Conservation (phyloP, 2,329 filamentous ascomycete species). For the Fusarium denticulatum region DNA sequence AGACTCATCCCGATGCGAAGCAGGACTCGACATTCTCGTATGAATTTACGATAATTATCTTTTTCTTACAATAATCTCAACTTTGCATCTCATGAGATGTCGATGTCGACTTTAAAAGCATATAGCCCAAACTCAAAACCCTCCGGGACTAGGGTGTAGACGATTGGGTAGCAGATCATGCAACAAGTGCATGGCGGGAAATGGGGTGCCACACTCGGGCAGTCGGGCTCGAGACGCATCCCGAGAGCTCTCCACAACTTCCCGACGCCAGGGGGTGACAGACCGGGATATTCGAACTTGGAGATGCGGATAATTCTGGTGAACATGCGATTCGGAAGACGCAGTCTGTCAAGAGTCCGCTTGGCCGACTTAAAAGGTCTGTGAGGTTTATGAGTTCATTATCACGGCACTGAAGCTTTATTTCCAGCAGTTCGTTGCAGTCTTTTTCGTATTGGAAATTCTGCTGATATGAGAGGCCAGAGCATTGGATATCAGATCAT, state of each 20-base stretch:
- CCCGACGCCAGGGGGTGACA: background rate
- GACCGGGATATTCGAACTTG: background rate
- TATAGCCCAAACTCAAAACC: background rate
- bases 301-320: background rate
- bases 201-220: slow-evolving; percentile 28
- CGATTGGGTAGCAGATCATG: slow-evolving; percentile 21
- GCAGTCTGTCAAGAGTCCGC: background rate
- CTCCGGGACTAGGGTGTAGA: background rate
- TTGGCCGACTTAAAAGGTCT: background rate
- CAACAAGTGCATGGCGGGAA: slow-evolving; percentile 6
- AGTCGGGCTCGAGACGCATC: slow-evolving; percentile 28
- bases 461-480: background rate
- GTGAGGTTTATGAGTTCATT: background rate
- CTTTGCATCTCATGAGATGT: background rate
- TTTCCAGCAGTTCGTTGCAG: background rate
- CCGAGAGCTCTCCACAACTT: slow-evolving; percentile 29
- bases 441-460: background rate
- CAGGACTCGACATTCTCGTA: slow-evolving; percentile 24
- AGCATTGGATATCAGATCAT: background rate
- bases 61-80: background rate
- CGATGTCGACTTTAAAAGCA: slow-evolving; percentile 22
- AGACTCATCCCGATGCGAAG: background rate
- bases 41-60: background rate
- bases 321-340: background rate
- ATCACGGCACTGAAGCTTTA: background rate